Base-by-base conservation (phyloP, 2,329 filamentous ascomycete species). In the Fusarium tanahbumbuense region DNA sequence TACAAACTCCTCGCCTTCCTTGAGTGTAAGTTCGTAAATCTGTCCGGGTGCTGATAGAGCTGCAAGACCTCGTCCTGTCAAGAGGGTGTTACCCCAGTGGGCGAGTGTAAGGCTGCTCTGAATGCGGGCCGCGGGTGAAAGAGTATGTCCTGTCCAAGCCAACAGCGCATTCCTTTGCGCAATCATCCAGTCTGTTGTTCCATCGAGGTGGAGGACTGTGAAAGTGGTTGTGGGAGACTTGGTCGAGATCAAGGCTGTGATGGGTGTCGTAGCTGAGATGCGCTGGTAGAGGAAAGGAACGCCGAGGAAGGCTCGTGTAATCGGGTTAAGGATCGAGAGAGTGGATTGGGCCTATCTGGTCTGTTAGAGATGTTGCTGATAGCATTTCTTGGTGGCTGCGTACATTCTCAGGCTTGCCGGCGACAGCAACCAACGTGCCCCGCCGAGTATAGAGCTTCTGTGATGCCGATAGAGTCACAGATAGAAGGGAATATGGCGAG, bases 201-300 rank as follows among this genome's bases (percentile, higher is more conserved):
- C 96, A 83, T 99, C 94, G 53, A 99, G 88, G 78, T 95, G 92
- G 27, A 99, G 86, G 10, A 97, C 89, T 15, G 92, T 90, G 73
- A 99, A 94, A 8, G 94, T 94, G 1, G 94, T 96, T 55, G 91
- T 90, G 7, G 93, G 89, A 8, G 93, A 93, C 78, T 94, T 96
- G 25, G 95, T 94, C 30, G 93, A 92, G 73, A 99, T 92, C 68
- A 99, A 84, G 32, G 94, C 94, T 45, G 92, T 97, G 71, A 98
- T 88, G 3, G 96, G 94, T 48, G 90, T 92, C 1, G 94, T 94
- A 2, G 95, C 95, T 34, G 93, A 91, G 72, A 98, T 89, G 81
- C 92, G 85, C 82, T 98, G 95, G 82, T 98, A 98, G 65, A 99
- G 87, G 81, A 99, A 99, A 2, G 96, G 96, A 53, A 98, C 92